Evolutionary conservation across 2,329 filamentous ascomycete genomes (phyloP).

Genomic region (Stagonosporopsis vannaccii): DNA sequence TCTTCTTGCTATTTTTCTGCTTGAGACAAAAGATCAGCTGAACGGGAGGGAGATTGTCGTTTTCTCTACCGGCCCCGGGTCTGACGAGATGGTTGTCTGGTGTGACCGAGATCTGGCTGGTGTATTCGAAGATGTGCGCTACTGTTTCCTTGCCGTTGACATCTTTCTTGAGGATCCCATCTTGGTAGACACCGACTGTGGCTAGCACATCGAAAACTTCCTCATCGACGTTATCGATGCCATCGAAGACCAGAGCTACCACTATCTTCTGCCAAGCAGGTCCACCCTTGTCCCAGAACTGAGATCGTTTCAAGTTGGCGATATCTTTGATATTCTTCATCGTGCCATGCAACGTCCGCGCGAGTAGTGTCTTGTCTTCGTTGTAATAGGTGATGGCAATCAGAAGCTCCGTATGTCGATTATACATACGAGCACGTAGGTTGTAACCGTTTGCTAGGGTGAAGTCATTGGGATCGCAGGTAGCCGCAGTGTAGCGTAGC

Average conservation of each 20-base stretch:
- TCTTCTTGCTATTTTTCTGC: neutral
- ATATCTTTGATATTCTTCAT: slow-evolving; percentile 99
- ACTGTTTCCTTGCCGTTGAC: slow-evolving; percentile 95
- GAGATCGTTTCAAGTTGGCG: slow-evolving; percentile 95
- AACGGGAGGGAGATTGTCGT: neutral
- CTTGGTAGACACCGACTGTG: slow-evolving; percentile 92
- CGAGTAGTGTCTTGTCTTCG: slow-evolving; percentile 90
- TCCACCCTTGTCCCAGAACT: slow-evolving; percentile 92
- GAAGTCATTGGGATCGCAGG: slow-evolving; percentile 95
- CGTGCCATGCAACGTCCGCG: slow-evolving; percentile 90
- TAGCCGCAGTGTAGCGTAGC: slow-evolving; percentile 96
- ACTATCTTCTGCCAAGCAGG: slow-evolving; percentile 99
- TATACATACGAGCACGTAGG: slow-evolving; percentile 94
- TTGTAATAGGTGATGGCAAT: slow-evolving; percentile 99
- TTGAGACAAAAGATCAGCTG: neutral
- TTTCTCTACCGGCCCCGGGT: neutral
- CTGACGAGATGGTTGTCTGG: neutral
- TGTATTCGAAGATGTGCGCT: slow-evolving; percentile 97
- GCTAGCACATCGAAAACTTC: slow-evolving; percentile 88
- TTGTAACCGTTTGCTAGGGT: slow-evolving; percentile 98
- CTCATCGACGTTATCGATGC: slow-evolving; percentile 96
- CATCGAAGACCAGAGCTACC: slow-evolving; percentile 92
- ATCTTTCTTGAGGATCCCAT: slow-evolving; percentile 96
- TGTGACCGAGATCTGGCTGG: slow-evolving; percentile 88
- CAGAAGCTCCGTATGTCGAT: slow-evolving; percentile 91